These are phyloP conservation scores for Ananas comosus DNA, from an alignment of 176 grass and related monocot species.

Conservation along the genomic window DNA sequence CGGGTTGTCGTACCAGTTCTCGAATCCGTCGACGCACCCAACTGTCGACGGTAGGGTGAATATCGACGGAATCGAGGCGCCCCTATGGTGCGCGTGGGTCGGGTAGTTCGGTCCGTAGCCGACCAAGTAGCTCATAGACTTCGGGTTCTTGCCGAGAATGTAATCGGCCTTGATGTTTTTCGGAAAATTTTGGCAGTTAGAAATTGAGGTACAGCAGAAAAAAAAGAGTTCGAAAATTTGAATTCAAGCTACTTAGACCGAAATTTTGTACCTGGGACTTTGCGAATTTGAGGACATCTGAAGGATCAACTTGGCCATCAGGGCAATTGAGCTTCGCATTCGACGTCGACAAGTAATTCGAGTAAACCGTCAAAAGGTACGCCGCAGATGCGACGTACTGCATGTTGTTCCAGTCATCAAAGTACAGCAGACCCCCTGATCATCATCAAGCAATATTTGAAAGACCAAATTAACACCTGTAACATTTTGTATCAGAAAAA, in stretches of 20 bases:
- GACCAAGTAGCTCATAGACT: conserved; percentile 77
- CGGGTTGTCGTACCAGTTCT: conserved; percentile 58
- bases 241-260: not conserved
- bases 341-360: conserved; percentile 41
- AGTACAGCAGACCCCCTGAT: conserved; percentile 54
- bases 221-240: not conserved
- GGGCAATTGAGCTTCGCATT: conserved; percentile 45
- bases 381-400: conserved; percentile 63
- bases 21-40: conserved; percentile 77
- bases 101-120: conserved; percentile 55
- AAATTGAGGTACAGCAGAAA: not conserved
- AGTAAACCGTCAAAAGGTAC: conserved; percentile 78
- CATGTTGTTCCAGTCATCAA: conserved; percentile 89
- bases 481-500: not conserved
- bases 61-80: conserved; percentile 69
- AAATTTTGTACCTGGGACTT: conserved; percentile 34
- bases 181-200: not conserved
- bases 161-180: conserved; percentile 45
- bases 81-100: conserved; percentile 72
- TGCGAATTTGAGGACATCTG: conserved; percentile 45
- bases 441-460: not conserved
- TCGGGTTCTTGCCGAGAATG: conserved; percentile 77
- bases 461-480: not conserved
- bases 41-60: conserved; percentile 18
- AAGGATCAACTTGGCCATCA: conserved; percentile 49